Percentiles rank a stretch among this genome's conserved stretches.
Conservation (phyloP, 768 basidiomycete genomes). For the Phanerodontia chrysosporium region DNA sequence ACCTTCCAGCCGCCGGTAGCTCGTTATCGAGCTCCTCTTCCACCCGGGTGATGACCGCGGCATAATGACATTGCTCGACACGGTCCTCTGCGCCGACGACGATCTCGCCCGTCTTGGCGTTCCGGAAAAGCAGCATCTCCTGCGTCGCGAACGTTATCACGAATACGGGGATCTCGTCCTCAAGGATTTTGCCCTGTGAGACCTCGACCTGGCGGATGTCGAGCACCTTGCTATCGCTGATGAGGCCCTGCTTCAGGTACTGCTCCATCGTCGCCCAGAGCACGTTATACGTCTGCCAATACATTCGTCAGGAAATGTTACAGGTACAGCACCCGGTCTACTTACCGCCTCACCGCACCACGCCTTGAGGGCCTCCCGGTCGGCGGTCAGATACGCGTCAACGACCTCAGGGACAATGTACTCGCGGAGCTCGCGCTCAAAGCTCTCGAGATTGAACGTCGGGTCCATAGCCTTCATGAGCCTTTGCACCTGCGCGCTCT, state of each 20-base stretch:
- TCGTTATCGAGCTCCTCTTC: slow-evolving; percentile 88
- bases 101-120: slow-evolving; percentile 86
- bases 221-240: slow-evolving; percentile 90
- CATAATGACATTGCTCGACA: slow-evolving; percentile 92
- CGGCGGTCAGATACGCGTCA: slow-evolving; percentile 91
- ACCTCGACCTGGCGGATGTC: slow-evolving; percentile 97
- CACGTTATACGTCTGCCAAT: slow-evolving; percentile 88
- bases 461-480: slow-evolving; percentile 89
- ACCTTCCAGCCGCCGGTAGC: slow-evolving; percentile 98
- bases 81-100: slow-evolving; percentile 82
- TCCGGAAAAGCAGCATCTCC: slow-evolving; percentile 88
- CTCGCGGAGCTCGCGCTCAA: slow-evolving; percentile 87
- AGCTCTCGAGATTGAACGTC: slow-evolving; percentile 76
- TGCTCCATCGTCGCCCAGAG: slow-evolving; percentile 97
- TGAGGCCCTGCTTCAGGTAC: slow-evolving; percentile 83
- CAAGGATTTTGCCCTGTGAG: slow-evolving; percentile 82
- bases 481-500: slow-evolving; percentile 92
- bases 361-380: slow-evolving; percentile 74
- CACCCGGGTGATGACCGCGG: slow-evolving; percentile 84
- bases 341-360: slow-evolving; percentile 97
- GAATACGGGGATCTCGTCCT: slow-evolving; percentile 87
- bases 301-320: background rate
- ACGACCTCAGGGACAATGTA: slow-evolving; percentile 98
- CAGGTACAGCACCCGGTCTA: slow-evolving; percentile 6
- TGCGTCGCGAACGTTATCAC: slow-evolving; percentile 91